Conservation (phyloP, 2,329 filamentous ascomycete species). For the Elsinoe necatrix region DNA sequence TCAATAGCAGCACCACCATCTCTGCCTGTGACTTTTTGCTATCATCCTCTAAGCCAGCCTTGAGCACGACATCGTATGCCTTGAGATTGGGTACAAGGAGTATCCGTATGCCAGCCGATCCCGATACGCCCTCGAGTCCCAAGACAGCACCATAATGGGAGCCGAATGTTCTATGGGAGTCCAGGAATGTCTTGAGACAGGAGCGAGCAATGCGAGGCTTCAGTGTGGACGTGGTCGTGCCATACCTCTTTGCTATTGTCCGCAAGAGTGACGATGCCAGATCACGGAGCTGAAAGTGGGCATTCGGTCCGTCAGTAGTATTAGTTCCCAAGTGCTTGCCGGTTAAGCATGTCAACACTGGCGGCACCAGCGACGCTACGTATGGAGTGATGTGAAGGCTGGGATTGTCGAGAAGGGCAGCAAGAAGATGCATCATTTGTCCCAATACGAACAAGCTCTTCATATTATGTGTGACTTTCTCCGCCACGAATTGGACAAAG, state of each 20-base stretch:
- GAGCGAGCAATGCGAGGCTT: conserved; percentile 86
- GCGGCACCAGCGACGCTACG: conserved; percentile 64
- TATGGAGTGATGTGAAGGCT: conserved; percentile 68
- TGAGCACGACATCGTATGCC: conserved; percentile 54
- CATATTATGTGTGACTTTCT: conserved; percentile 89
- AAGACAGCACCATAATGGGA: conserved; percentile 84
- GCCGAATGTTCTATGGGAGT: conserved; percentile 70
- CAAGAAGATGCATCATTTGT: conserved; percentile 85
- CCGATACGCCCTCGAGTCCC: conserved; percentile 71
- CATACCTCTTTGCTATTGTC: conserved; percentile 72
- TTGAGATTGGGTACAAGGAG: conserved; percentile 59
- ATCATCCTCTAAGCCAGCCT: conserved; percentile 48
- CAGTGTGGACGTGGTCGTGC: conserved; percentile 68
- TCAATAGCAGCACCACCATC: conserved; percentile 49
- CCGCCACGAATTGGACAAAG: conserved; percentile 90
- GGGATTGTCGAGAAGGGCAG: conserved; percentile 74
- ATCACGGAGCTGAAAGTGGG: conserved; percentile 74
- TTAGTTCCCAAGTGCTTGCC: conserved; percentile 64
- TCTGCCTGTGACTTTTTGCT: conserved; percentile 51
- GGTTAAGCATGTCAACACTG: conserved; percentile 85
- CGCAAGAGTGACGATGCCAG: conserved; percentile 74
- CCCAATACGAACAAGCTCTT: conserved; percentile 82
- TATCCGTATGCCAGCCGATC: conserved; percentile 53
- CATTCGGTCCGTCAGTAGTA: conserved; percentile 40
- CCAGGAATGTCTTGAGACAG: conserved; percentile 84